A percentile compares a stretch with the other conserved stretches of the same genome.
These are phyloP conservation scores for Eimeria necatrix DNA, from an alignment of 169 alveolate genomes.

Conservation along the genomic window DNA sequence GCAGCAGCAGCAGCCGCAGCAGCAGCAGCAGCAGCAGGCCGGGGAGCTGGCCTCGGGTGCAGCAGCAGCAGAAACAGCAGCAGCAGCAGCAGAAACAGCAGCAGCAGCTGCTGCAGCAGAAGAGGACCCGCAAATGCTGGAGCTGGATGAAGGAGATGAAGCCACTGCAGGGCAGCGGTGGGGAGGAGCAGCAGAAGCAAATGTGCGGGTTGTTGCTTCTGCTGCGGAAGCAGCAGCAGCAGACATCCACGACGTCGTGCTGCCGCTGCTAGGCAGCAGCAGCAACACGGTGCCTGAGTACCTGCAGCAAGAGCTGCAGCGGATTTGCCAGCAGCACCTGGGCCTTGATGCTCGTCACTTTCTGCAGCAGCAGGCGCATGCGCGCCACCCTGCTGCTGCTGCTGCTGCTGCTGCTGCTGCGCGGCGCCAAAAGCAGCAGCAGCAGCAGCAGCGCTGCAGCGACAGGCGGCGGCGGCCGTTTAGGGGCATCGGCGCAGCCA, in stretches of 20 bases:
- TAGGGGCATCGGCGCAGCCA: background rate
- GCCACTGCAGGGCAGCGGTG: background rate
- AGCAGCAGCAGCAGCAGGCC: background rate
- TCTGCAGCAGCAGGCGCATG: background rate
- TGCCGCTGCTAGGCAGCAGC: conserved; percentile 75
- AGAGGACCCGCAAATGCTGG: background rate
- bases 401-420: background rate
- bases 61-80: background rate
- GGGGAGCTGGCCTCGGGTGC: background rate
- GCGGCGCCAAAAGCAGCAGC: background rate
- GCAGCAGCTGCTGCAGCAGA: background rate
- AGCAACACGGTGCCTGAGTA: background rate
- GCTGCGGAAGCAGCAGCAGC: conserved; percentile 20
- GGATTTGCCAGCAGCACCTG: background rate
- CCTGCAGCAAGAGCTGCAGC: background rate
- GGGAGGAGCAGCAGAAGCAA: background rate
- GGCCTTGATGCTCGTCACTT: background rate
- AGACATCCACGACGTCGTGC: conserved; percentile 59
- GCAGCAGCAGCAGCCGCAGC: background rate
- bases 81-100: background rate
- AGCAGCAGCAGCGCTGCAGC: background rate
- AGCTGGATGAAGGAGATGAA: background rate
- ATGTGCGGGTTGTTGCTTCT: background rate
- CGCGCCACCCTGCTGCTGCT: too few species aligned
- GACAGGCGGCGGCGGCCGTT: background rate